Evolutionary conservation across 208 protist genomes (phyloP), one percentile per base, ranked within the genome.

Genomic region (Trypanosoma scelopori): DNA sequence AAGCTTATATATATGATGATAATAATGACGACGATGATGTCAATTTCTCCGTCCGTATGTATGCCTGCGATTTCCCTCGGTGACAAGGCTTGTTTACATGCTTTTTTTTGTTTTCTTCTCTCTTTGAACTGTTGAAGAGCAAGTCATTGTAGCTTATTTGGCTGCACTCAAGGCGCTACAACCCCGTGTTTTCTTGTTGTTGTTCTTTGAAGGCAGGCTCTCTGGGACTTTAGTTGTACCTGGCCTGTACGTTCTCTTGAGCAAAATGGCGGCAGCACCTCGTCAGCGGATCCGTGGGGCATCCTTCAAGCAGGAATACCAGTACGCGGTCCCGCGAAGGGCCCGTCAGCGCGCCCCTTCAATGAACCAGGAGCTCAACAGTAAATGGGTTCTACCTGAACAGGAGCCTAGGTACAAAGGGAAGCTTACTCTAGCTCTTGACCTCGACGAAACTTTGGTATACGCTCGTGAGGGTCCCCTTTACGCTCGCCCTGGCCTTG

Each of bases 251-350:
- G 25, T 50, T 23, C 4, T 59, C 37, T 61, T 23, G 43, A n/a
- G 12, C 18, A 47, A 41, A 42, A 69, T 76, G 65, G 39, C 55
- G 23, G 30, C 71, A 18, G 28, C 45, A 23, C 69, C 79, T 58
- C 70, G 63, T 27, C 92, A 97, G 47, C 82, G 92, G 28, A 91
- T 95, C 65, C 80, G 92, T 55, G 92, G 92, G 42, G 84, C 88
- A 32, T 96, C 90, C 50, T 97, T 97, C 65, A 95, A 96, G 66
- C 90, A 97, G 67, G 90, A 97, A 66, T 97, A 97, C 62, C 92
- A 97, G 74, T 81, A 79, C 15, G 78, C 64, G 16, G 78, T 79
- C n/a, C 60, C 81, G 5, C 76, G 90, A 35, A 73, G 80, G 48
- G 53, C 81, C 49, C 84, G 89, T 39, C 84, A 84, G 39, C 86